Evolutionary conservation across 1,139 yeast genomes (phyloP).

Genomic region (Sugiyamaella paludigena): DNA sequence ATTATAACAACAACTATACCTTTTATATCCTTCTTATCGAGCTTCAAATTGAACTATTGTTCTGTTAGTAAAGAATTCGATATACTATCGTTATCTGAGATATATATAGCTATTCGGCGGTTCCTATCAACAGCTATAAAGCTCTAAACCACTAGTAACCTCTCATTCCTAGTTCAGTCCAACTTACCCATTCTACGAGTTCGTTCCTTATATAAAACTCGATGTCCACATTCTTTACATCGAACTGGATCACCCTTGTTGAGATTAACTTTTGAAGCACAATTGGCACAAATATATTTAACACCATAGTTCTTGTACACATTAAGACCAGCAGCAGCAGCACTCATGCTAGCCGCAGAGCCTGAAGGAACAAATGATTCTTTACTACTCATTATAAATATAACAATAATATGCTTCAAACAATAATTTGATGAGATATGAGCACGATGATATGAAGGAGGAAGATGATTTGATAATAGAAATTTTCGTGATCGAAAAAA

Average conservation of each 20-base stretch:
- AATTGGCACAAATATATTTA: slow-evolving; percentile 92
- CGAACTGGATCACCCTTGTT: slow-evolving; percentile 95
- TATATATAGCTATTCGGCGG: too few relatives aligned
- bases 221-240: slow-evolving; percentile 98
- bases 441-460: not conserved
- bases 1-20: too few relatives aligned
- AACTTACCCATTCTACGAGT: slow-evolving; percentile 84
- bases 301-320: slow-evolving; percentile 80
- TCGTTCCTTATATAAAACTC: slow-evolving; percentile 95
- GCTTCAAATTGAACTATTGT: slow-evolving; percentile 66
- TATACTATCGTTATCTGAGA: too few relatives aligned
- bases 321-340: slow-evolving; percentile 66
- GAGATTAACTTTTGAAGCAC: slow-evolving; percentile 85
- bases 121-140: too few relatives aligned
- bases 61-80: slow-evolving; percentile 6
- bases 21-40: slow-evolving; percentile 42
- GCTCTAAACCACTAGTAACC: not conserved
- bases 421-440: too few relatives aligned
- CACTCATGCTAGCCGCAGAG: slow-evolving; percentile 59
- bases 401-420: too few relatives aligned
- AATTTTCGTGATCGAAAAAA: too few relatives aligned
- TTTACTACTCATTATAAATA: slow-evolving; percentile 43
- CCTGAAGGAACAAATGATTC: slow-evolving; percentile 93
- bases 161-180: not conserved
- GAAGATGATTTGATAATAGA: too few relatives aligned